A percentile compares a stretch with the other conserved stretches of the same genome.
Conservation (phyloP, 2,329 filamentous ascomycete genomes). For the Parasarocladium wereldwijsianum region DNA sequence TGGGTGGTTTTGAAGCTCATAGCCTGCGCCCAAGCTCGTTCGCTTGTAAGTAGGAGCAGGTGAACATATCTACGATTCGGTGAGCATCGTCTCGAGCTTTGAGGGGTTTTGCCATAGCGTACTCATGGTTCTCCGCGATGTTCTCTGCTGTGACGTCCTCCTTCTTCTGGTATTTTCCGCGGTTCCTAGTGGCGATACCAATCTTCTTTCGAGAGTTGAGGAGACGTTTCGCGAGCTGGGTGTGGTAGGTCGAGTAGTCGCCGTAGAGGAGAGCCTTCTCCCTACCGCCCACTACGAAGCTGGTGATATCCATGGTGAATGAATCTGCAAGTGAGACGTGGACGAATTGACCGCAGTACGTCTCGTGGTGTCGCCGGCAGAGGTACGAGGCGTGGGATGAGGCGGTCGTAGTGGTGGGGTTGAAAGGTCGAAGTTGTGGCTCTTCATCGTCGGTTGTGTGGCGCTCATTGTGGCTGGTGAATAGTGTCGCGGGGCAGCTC, state of each 20-base stretch:
- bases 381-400: slow-evolving; percentile 2
- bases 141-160: slow-evolving; percentile 57
- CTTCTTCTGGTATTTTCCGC: slow-evolving; percentile 70
- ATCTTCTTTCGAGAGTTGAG: slow-evolving; percentile 76
- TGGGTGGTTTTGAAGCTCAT: slow-evolving; percentile 86
- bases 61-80: slow-evolving; percentile 46
- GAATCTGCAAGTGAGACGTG: background rate
- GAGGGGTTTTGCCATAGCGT: slow-evolving; percentile 16
- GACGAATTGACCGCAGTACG: background rate
- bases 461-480: background rate
- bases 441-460: background rate
- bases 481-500: no score
- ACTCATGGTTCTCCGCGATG: slow-evolving; percentile 64
- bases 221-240: slow-evolving; percentile 64
- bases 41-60: slow-evolving; percentile 71
- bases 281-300: slow-evolving; percentile 63
- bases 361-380: background rate
- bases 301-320: slow-evolving; percentile 70
- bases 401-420: background rate
- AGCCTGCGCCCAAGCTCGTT: slow-evolving; percentile 88
- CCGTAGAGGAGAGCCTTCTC: slow-evolving; percentile 77
- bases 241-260: slow-evolving; percentile 76
- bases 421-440: background rate
- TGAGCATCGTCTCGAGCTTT: background rate
- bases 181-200: slow-evolving; percentile 68